Percentiles rank a stretch among this genome's conserved stretches.
Evolutionary conservation across 169 alveolate genomes (phyloP).

Genomic region (Plasmodium coatneyi): DNA sequence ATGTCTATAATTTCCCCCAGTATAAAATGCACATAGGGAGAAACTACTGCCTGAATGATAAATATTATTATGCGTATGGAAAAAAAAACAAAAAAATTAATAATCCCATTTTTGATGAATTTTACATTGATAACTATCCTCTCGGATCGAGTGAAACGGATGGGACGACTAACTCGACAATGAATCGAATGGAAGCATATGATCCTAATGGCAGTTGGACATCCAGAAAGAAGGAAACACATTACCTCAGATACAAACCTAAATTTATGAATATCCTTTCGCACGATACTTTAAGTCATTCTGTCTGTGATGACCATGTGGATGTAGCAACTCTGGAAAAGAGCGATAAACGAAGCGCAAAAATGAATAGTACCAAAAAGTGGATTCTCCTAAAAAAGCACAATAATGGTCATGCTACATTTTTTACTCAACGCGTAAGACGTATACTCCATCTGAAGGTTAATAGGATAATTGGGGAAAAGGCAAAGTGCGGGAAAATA

Average conservation of each 20-base stretch:
- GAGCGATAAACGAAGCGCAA: not conserved
- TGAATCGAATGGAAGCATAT: not conserved
- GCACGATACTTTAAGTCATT: not conserved
- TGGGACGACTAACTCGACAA: not conserved
- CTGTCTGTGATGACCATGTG: not conserved
- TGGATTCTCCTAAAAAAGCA: not conserved
- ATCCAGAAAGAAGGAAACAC: not conserved
- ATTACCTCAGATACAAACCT: not conserved
- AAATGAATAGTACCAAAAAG: conserved; percentile 3
- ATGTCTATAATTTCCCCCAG: conserved; percentile 20
- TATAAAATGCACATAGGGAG: conserved; percentile 35
- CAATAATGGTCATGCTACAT: not conserved
- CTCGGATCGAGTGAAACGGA: conserved; percentile 20
- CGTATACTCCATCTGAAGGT: not conserved
- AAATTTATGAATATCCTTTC: not conserved
- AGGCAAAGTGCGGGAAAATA: not conserved
- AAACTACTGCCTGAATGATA: conserved; percentile 22
- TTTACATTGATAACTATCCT: conserved; percentile 59
- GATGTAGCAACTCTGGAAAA: not conserved
- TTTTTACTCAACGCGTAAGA: not conserved
- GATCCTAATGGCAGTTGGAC: not conserved
- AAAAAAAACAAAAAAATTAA: conserved; percentile 10
- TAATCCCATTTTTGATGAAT: conserved; percentile 33
- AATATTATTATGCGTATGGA: conserved; percentile 8
- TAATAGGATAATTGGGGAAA: not conserved